Evolutionary conservation across 768 basidiomycete genomes (phyloP), one percentile per base, ranked within the genome.

Genomic region (Psilocybe sp.): DNA sequence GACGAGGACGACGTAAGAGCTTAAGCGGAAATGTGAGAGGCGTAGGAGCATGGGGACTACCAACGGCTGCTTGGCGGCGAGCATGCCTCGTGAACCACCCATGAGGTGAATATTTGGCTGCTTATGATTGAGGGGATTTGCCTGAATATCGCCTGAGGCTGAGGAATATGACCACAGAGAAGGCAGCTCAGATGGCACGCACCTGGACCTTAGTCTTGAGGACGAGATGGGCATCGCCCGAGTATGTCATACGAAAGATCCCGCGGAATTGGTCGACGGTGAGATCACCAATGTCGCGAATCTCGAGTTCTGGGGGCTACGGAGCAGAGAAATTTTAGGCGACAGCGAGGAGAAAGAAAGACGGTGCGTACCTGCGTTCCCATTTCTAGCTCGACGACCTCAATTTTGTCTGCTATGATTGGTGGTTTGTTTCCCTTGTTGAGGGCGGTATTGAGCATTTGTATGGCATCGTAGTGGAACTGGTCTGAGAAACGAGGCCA

Each of bases 311-410:
- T 40, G 97, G 97, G 10, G 97, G 96, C 93, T 98, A 44, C 4
- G 45, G 38, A 37, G 37, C 19, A 41, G 12, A 42, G 44, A 45
- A 46, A 51, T 44, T 32, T 46, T 36, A 34, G 20, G 48, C 39
- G 40, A 19, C 38, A 15, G 40, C 18, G 40, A 33, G 33, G n/a
- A 49, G 32, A 23, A 49, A 15, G 10, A 20, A 50, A 18, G 43
- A 23, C 31, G 47, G n/a, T 32, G 63, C 74, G 47, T 52, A 93
- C 95, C 76, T 96, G 88, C 2, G 90, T 92, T 34, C 97, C 97
- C 97, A 99, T 98, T 70, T 98, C 89, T n/a, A 99, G 74, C 66
- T 98, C 97, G 46, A 97, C 90, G 28, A 99, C 97, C 67, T 98
- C 93, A 56, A 99, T 98, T 68, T 81, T 87, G 71, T 96, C 97